These are phyloP conservation scores for Phytophthora vignae DNA, from an alignment of 352 stramenopile species.

Conservation along the genomic window DNA sequence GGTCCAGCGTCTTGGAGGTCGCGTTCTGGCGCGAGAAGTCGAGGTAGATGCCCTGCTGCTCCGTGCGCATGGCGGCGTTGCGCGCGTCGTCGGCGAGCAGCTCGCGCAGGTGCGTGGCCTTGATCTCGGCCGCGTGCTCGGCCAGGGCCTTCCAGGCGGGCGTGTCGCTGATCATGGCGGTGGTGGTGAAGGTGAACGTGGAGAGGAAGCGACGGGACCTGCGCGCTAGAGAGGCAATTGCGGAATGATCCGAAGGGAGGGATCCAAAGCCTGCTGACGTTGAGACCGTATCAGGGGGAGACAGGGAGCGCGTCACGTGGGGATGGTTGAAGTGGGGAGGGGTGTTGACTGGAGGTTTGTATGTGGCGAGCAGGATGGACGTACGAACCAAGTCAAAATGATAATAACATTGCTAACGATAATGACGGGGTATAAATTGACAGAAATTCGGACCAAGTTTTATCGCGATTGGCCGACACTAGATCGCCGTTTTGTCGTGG, in stretches of 20 bases:
- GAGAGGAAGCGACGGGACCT: slow-evolving; percentile 12
- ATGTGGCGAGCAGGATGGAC: slow-evolving; percentile 5
- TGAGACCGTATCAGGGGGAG: slow-evolving; percentile 2
- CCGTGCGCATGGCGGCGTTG: slow-evolving; percentile 90
- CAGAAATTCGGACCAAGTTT: neutral
- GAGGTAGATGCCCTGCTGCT: slow-evolving; percentile 94
- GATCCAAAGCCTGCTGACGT: slow-evolving; percentile 11
- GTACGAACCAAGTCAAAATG: neutral
- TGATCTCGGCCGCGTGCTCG: slow-evolving; percentile 81
- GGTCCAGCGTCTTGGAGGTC: slow-evolving; percentile 85
- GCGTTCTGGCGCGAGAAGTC: slow-evolving; percentile 96
- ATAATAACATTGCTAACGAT: neutral
- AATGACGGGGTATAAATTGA: slow-evolving; percentile 6
- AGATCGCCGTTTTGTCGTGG: slow-evolving; percentile 3
- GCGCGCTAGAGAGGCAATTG: slow-evolving; percentile 37
- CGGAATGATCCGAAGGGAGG: slow-evolving; percentile 14
- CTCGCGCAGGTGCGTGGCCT: slow-evolving; percentile 91
- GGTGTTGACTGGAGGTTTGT: slow-evolving; percentile 27
- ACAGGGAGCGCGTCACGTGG: slow-evolving; percentile 10
- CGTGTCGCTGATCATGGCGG: slow-evolving; percentile 76
- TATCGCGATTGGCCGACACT: slow-evolving; percentile 1
- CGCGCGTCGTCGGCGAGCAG: slow-evolving; percentile 90
- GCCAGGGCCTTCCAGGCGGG: slow-evolving; percentile 77
- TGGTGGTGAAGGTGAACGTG: neutral
- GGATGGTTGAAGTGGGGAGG: slow-evolving; percentile 19